Evolutionary conservation across 179 eudicot genomes (phyloP).

Genomic region (Silene noctiflora): DNA sequence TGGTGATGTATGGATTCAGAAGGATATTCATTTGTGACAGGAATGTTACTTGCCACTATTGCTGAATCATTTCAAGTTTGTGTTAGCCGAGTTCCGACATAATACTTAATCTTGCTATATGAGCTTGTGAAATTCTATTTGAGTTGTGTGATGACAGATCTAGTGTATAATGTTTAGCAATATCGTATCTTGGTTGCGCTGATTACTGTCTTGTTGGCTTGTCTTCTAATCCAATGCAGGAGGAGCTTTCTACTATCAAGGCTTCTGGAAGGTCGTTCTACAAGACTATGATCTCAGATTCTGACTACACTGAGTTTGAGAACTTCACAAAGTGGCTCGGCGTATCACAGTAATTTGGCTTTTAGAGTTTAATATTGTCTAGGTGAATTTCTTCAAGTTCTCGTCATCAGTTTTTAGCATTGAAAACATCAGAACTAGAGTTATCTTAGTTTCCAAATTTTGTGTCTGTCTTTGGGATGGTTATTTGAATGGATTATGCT

Average conservation of each 20-base stretch:
- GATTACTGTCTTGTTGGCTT: background rate
- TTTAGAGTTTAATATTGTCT: background rate
- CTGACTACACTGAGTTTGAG: constrained; percentile 76
- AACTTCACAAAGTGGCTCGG: constrained; percentile 72
- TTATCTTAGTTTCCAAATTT: background rate
- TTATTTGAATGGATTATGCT: background rate
- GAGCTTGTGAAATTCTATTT: too few relatives aligned
- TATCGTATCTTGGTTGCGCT: background rate
- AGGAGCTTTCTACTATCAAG: constrained; percentile 54
- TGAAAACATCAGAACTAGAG: background rate
- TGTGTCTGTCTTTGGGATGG: background rate
- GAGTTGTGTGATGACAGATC: too few relatives aligned
- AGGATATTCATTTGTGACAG: too few relatives aligned
- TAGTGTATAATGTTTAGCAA: too few relatives aligned
- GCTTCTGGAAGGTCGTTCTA: constrained; percentile 67
- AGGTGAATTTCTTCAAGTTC: background rate
- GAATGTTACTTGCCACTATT: too few relatives aligned
- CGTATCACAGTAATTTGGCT: constrained; percentile 27
- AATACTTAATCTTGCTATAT: too few relatives aligned
- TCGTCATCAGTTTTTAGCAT: too few relatives aligned
- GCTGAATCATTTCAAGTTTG: too few relatives aligned
- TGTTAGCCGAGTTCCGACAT: background rate
- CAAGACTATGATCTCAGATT: constrained; percentile 85
- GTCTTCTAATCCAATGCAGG: constrained; percentile 30
- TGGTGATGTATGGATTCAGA: too few relatives aligned